Conservation (phyloP, 495 filamentous ascomycete species). For the Geoglossum glabrum region DNA sequence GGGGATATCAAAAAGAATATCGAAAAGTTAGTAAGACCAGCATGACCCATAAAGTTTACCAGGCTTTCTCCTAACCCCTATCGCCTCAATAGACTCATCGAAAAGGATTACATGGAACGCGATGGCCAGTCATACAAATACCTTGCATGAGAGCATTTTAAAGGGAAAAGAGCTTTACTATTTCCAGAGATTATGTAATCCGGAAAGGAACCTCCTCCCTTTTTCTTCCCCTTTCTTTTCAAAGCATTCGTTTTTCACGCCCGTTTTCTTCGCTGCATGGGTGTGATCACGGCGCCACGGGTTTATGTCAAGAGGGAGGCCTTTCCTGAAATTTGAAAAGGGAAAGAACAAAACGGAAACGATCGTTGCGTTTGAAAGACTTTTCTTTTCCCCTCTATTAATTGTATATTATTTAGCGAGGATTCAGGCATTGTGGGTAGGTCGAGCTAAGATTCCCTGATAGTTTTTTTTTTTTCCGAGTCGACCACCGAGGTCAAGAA, state of each 20-base stretch:
- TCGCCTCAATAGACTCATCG: slow-evolving; percentile 46
- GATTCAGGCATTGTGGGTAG: too few relatives aligned
- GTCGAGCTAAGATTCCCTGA: too few relatives aligned
- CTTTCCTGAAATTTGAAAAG: too few relatives aligned
- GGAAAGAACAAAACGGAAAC: too few relatives aligned
- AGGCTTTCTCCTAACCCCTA: slow-evolving; percentile 1
- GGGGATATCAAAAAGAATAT: slow-evolving; percentile 89
- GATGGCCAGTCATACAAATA: slow-evolving; percentile 63
- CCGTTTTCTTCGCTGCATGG: not conserved
- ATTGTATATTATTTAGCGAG: too few relatives aligned
- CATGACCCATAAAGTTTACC: too few relatives aligned
- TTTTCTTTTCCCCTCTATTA: too few relatives aligned
- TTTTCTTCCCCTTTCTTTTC: not conserved
- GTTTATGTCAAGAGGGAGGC: too few relatives aligned
- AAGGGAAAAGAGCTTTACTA: not conserved
- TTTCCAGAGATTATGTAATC: not conserved
- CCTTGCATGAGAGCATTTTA: slow-evolving; percentile 36
- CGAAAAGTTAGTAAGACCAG: slow-evolving; percentile 76
- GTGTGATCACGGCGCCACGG: too few relatives aligned
- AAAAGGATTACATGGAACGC: slow-evolving; percentile 89
- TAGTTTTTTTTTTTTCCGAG: too few relatives aligned
- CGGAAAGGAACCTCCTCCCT: not conserved
- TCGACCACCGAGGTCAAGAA: too few relatives aligned
- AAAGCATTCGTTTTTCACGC: not conserved
- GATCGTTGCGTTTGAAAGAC: too few relatives aligned